Base-by-base conservation (phyloP, 2,329 filamentous ascomycete genomes). In the Nectriaceae sp. region DNA sequence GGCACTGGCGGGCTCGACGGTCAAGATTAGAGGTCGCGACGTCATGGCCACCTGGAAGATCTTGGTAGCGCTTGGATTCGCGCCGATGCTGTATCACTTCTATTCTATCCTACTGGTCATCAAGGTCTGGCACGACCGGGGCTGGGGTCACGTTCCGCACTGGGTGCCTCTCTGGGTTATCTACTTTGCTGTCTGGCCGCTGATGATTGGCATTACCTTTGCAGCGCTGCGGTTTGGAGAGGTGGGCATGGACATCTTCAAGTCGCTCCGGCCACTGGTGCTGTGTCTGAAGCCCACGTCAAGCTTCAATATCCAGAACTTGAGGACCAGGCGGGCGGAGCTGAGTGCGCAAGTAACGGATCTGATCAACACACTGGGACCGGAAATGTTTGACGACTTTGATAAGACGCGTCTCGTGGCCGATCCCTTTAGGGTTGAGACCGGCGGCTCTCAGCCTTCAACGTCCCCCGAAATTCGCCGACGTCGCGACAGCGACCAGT, bases 211-310 rank as follows among this genome's bases (percentile, higher is more conserved):
- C 20, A 88, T 97, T 60, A 97, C 92, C 0, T 97, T 96, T 68
- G 92, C 91, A 4, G 90, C 94, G 5, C 84, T 99, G 44, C 87
- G 94, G 11, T 96, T 97, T 57, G 94, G 94, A 40, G 94, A 99
- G 72, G 87, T 96, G n/a, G 94, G 93, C 44, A 97, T 99, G 91
- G 94, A 99, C 65, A 97, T 99, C 47, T 76, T 94, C 74, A 99
- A 97, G 72, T 97, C 93, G 0, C 80, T 99, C 15, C 84, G 90
- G 10, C 94, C 94, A 5, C 81, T 99, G 10, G 76, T 96, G 39
- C 78, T 97, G 26, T 94, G 89, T 56, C 79, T 97, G 62, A 88
- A 88, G 61, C 94, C 94, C 2, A 84, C 85, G 4, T 93, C 89
- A 2, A 87, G 85, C 67, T 96, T 92, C 72, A 90, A 88, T 49